Evolutionary conservation across 2,329 filamentous ascomycete genomes (phyloP), one percentile per base, ranked within the genome.

Genomic region (Beauveria bassiana): DNA sequence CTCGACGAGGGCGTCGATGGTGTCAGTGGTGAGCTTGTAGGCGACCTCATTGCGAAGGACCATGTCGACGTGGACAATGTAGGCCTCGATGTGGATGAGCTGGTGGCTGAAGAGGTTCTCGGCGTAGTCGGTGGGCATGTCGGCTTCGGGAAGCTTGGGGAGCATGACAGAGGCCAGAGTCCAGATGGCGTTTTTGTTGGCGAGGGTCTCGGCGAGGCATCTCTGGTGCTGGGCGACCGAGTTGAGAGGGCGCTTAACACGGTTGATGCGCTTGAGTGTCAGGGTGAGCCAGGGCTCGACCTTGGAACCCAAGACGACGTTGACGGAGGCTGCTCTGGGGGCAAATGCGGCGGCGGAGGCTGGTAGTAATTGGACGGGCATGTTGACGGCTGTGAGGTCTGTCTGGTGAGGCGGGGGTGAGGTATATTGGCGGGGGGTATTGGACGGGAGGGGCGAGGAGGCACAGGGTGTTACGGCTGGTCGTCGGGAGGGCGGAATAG

Each of bases 11-110:
- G 90, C 79, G 70, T 96, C 92, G 77, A 99, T 99, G 64, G 93
- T 92, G 73, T 98, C 95, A 62, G 88, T 85, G 26, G 93, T 98
- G 71, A 99, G 84, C 84, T 99, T 99, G 84, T 93, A 98, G 68
- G 93, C 95, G 71, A 99, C 92, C 79, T 98, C 95, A 74, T 96
- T 95, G 76, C 93, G 89, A 70, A 96, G 86, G 63, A 99, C 93
- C 92, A 98, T 96, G 79, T 99, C 95, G 76, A 99, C 92, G 76
- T 98, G 93, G 64, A 99, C 95, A 69, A 98, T 93, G 75, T 99
- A 99, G 58, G 95, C 95, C 78, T 98, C 93, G 69, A 98, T 80
- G 74, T 97, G 91, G 71, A 97, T 81, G 72, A 97, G 85, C 79
- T 96, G 89, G 77, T 93, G 95, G 83, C 96, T 96, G 83, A 90